Conservation (phyloP, 1,284 basidiomycete genomes). For the Pyrrhoderma noxium region DNA sequence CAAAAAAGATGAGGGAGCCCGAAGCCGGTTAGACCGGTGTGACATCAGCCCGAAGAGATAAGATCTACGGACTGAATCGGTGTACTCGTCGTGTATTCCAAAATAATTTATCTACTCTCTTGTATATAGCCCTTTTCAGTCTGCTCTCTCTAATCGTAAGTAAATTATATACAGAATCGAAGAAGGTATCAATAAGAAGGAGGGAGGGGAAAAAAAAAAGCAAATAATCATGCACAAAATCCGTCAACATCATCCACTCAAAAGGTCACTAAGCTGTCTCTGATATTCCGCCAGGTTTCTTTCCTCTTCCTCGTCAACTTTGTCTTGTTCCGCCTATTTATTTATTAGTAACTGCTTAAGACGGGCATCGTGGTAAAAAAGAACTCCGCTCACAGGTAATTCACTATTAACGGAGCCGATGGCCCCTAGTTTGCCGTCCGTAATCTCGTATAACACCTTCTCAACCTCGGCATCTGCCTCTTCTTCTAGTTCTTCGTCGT, state of each 20-base stretch:
- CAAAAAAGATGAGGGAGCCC: background rate
- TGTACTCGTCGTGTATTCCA: too few species aligned
- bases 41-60: slow-evolving; percentile 12
- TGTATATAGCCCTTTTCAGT: too few species aligned
- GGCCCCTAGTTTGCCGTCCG: slow-evolving; percentile 90
- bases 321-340: slow-evolving; percentile 45
- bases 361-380: background rate
- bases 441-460: slow-evolving; percentile 92
- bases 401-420: slow-evolving; percentile 67
- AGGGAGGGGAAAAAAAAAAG: too few species aligned
- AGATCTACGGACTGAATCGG: background rate
- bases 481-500: slow-evolving; percentile 92
- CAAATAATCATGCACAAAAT: too few species aligned
- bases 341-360: slow-evolving; percentile 1
- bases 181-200: background rate
- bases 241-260: slow-evolving; percentile 56
- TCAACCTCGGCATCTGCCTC: slow-evolving; percentile 98
- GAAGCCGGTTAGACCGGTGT: slow-evolving; percentile 7
- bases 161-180: too few species aligned
- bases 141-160: too few species aligned
- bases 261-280: slow-evolving; percentile 75
- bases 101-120: too few species aligned
- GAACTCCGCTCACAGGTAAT: slow-evolving; percentile 62
- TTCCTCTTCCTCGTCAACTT: slow-evolving; percentile 71
- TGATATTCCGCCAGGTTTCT: slow-evolving; percentile 83